Conservation (phyloP, 805 yeast genomes). For the Kazachstania viticola region DNA sequence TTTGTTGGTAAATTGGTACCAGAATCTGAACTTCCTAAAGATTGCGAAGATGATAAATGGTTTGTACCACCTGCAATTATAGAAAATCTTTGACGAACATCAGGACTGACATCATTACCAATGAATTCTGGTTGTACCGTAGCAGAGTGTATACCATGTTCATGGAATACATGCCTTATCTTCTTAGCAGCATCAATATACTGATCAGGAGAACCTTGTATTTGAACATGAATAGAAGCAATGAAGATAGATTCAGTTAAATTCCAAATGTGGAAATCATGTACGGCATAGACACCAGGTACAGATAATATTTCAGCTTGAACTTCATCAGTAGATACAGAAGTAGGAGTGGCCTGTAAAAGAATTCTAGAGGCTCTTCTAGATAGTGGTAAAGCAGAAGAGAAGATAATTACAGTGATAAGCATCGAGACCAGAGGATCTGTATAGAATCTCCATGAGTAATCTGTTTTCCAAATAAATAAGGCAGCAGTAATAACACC, state of each 20-base stretch:
- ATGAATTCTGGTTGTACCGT: constrained; percentile 93
- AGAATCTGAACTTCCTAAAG: neutral
- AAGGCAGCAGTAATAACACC: constrained; percentile 88
- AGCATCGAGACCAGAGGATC: constrained; percentile 82
- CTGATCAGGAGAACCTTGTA: constrained; percentile 49
- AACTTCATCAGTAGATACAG: constrained; percentile 64
- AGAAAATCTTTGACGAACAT: constrained; percentile 26
- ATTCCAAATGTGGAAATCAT: constrained; percentile 96
- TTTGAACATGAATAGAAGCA: constrained; percentile 81
- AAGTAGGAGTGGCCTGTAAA: constrained; percentile 86
- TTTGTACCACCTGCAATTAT: constrained; percentile 14
- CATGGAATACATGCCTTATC: constrained; percentile 70
- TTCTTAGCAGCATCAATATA: constrained; percentile 62
- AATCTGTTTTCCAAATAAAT: constrained; percentile 89
- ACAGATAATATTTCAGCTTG: constrained; percentile 55
- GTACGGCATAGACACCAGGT: constrained; percentile 71
- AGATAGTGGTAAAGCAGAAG: constrained; percentile 86
- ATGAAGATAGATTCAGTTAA: constrained; percentile 75
- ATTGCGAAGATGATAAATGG: neutral
- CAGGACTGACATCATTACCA: constrained; percentile 22
- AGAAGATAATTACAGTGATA: constrained; percentile 79
- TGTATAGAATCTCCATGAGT: constrained; percentile 71
- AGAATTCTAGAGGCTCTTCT: constrained; percentile 75
- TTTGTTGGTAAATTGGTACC: constrained; percentile 3
- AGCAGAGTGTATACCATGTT: constrained; percentile 80